Evolutionary conservation across 805 yeast species (phyloP).

Genomic region (Saturnispora diversa): DNA sequence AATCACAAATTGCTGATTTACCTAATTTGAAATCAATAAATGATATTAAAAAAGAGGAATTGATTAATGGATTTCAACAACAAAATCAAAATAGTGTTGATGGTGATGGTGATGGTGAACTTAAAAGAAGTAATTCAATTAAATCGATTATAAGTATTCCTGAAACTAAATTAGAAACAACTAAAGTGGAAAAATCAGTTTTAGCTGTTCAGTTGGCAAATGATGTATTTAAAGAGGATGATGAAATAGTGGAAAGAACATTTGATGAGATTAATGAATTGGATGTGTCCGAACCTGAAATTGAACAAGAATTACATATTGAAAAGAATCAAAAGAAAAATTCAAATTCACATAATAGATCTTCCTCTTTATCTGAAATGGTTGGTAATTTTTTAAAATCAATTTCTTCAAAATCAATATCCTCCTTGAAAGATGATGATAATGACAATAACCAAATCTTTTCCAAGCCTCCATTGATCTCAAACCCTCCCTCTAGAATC

Average conservation of each 20-base stretch:
- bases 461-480: neutral
- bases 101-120: conserved; percentile 11
- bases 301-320: neutral
- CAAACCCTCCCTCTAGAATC: conserved; percentile 13
- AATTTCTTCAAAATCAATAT: conserved; percentile 17
- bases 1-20: conserved; percentile 13
- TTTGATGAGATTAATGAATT: conserved; percentile 6
- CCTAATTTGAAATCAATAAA: conserved; percentile 13
- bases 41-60: conserved; percentile 5
- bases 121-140: conserved; percentile 26
- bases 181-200: conserved; percentile 15
- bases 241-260: conserved; percentile 14
- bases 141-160: conserved; percentile 25
- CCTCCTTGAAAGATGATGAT: conserved; percentile 11
- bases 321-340: neutral
- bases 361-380: conserved; percentile 17
- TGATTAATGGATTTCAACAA: conserved; percentile 21
- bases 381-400: conserved; percentile 20
- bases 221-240: conserved; percentile 21
- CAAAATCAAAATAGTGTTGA: too few species aligned
- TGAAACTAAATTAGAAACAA: conserved; percentile 24
- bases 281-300: conserved; percentile 3
- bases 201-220: conserved; percentile 16
- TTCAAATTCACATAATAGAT: conserved; percentile 8
- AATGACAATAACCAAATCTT: neutral